Percentiles rank a stretch among this genome's conserved stretches.
These are phyloP conservation scores for Eutrema heterophyllum DNA, from an alignment of 345 rosid genomes.

Conservation along the genomic window DNA sequence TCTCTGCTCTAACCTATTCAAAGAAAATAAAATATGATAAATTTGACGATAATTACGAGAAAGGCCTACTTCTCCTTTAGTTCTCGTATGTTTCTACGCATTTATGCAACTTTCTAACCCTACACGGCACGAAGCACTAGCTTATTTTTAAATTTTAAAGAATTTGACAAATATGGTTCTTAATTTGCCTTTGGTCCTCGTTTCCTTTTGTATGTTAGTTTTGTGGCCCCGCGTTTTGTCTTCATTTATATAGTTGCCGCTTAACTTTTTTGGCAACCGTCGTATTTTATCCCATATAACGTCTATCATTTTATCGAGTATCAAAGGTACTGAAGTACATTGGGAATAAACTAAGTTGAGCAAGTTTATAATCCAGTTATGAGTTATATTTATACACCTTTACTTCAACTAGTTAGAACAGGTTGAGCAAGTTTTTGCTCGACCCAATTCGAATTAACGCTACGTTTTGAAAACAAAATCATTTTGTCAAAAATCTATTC, in stretches of 20 bases:
- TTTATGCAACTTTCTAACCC: slow-evolving; percentile 27
- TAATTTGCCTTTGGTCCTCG: slow-evolving; percentile 3
- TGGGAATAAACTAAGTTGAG: too few species aligned
- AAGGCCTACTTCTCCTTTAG: slow-evolving; percentile 17
- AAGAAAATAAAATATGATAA: neutral
- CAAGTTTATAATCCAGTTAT: too few species aligned
- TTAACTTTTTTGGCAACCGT: slow-evolving; percentile 4
- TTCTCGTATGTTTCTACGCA: slow-evolving; percentile 30
- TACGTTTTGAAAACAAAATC: too few species aligned
- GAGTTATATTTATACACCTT: too few species aligned
- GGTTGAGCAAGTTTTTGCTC: too few species aligned
- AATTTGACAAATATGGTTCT: neutral
- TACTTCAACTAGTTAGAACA: too few species aligned
- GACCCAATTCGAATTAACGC: too few species aligned
- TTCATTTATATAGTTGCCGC: slow-evolving; percentile 8
- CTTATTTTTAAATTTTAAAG: neutral
- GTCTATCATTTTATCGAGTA: too few species aligned
- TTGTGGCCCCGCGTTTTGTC: neutral
- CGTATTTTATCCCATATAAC: neutral
- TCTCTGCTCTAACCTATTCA: neutral
- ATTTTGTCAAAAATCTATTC: too few species aligned
- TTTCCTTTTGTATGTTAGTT: slow-evolving; percentile 1
- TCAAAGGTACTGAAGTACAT: too few species aligned
- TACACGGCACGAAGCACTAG: slow-evolving; percentile 30
- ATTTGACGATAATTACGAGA: slow-evolving; percentile 24